Evolutionary conservation across 805 yeast genomes (phyloP), one percentile per base, ranked within the genome.

Genomic region (Wickerhamia fluorescens): DNA sequence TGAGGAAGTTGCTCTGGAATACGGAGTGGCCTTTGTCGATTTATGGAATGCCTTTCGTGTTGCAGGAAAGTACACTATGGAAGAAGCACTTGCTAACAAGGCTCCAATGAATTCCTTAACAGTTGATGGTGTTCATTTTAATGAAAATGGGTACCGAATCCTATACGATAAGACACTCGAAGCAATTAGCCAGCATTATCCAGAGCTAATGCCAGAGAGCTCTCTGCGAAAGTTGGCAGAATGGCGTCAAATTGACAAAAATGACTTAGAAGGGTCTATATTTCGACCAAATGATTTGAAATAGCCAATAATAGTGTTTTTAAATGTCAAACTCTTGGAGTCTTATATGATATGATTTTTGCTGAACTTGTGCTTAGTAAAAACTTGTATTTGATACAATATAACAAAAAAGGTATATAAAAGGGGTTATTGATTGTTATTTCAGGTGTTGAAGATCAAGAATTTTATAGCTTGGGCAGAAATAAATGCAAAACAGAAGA

Each of bases 1-100:
- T 4, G 45, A 49, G 11, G 37, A 49, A 4, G 57, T 78, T 7
- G 75, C 85, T 2, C 30, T 34, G 3, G 53, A 57, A 12, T 46
- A 58, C n/a, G 41, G 56, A 0, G 67, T 80, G 0, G 80, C 87
- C 1, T 73, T 71, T 32, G 61, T 85, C 3, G 71, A 80, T 38
- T 44, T 80, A 18, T 68, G 73, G 60, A 35, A 54, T 3, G 57
- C 56, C 1, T 68, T 78, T 36, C 39, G 51, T 25, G 34, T 38
- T 14, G 46, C 47, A 14, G 49, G 59, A 3, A 57, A 51, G 3
- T 49, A 56, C 28, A 54, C 61, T 3, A 51, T 53, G 3, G 65
- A 65, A 5, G 58, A 61, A 2, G 41, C 72, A 6, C 43, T 73
- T 9, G 37, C 47, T 9, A 38, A 37, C 13, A 16, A 30, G 4